phyloP scores from a whole-genome alignment of 768 basidiomycete genomes.

The Tricholoma matsutake region DNA sequence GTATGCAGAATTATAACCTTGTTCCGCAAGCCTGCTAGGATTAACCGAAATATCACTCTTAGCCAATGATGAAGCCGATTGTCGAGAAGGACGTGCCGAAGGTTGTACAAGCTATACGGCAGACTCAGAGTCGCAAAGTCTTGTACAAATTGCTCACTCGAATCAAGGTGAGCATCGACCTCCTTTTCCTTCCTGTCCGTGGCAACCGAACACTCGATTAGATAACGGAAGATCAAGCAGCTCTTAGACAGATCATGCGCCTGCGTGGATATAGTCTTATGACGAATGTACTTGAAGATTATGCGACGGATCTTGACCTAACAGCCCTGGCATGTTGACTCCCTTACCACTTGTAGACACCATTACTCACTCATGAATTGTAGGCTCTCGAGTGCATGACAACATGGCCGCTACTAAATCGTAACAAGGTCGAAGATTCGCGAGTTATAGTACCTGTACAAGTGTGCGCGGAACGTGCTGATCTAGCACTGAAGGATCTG shows the following conservation, averaged over 20 bases:
- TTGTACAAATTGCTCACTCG: conserved; percentile 80
- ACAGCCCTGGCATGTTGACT: conserved; percentile 55
- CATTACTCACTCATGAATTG: background rate
- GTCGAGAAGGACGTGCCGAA: conserved; percentile 81
- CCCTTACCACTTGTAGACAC: background rate
- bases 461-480: conserved; percentile 47
- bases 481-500: conserved; percentile 51
- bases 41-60: conserved; percentile 5
- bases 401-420: conserved; percentile 77
- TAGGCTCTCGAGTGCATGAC: conserved; percentile 67
- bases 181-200: background rate
- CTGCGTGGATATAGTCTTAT: conserved; percentile 92
- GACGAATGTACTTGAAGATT: conserved; percentile 82
- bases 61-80: conserved; percentile 81
- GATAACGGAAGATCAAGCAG: conserved; percentile 82
- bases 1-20: conserved; percentile 36
- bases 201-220: conserved; percentile 25
- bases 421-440: conserved; percentile 90
- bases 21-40: background rate
- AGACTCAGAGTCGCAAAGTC: conserved; percentile 81
- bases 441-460: conserved; percentile 63
- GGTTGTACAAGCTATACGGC: conserved; percentile 87
- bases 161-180: conserved; percentile 57
- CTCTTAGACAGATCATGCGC: conserved; percentile 83
- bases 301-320: conserved; percentile 66